Conservation (phyloP, 1,139 yeast genomes). For the Lodderomyces elongisporus region DNA sequence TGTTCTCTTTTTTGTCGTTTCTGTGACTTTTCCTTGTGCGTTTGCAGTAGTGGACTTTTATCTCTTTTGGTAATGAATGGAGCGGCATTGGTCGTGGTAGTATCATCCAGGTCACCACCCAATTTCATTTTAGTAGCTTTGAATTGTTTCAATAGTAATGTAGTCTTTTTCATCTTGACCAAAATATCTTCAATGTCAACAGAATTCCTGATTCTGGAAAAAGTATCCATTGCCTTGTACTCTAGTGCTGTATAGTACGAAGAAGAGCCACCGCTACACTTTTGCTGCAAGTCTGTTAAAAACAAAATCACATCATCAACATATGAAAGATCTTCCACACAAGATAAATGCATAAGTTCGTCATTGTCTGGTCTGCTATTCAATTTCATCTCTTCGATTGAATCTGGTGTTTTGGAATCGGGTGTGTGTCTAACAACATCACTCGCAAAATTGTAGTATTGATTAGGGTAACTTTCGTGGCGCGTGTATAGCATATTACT, state of each 20-base stretch:
- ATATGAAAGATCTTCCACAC: constrained; percentile 7
- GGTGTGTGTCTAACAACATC: constrained; percentile 6
- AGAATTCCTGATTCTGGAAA: constrained; percentile 5
- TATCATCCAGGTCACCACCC: no score
- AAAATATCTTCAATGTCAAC: constrained; percentile 11
- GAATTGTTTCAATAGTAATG: constrained; percentile 10
- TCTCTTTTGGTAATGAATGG: no score
- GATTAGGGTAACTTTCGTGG: constrained; percentile 13
- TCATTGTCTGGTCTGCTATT: constrained; percentile 1
- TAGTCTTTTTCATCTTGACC: constrained; percentile 8
- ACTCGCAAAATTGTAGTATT: constrained; percentile 9
- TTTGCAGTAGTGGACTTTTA: no score
- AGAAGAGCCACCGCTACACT: constrained; percentile 9
- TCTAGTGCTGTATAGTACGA: no score
- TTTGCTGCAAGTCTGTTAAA: constrained; percentile 11
- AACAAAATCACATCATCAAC: constrained; percentile 10
- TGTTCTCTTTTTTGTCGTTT: background rate
- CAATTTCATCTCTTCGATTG: constrained; percentile 8
- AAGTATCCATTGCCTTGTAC: no score
- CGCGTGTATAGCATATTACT: constrained; percentile 9
- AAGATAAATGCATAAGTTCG: no score
- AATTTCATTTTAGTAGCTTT: no score
- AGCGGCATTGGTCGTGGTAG: no score
- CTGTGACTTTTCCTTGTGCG: no score
- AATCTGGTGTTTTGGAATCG: constrained; percentile 7